Evolutionary conservation across 768 basidiomycete species (phyloP), one percentile per base, ranked within the genome.

Genomic region (Kondoa subrosea): DNA sequence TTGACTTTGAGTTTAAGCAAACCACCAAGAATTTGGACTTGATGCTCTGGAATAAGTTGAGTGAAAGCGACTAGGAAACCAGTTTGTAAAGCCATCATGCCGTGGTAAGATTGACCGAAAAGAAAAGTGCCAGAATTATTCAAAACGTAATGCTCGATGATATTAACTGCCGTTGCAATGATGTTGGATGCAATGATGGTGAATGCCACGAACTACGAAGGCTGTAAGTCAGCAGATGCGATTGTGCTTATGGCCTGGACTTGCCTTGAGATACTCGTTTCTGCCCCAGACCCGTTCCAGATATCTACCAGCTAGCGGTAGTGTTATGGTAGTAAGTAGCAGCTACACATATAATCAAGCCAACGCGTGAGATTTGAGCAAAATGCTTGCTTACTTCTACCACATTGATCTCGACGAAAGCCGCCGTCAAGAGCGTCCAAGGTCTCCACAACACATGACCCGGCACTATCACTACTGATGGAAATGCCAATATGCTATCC

Each of bases 21-120:
- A 34, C 74, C 74, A 32, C 91, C 91, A 68, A 97, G 81, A 21
- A 97, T 75, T 76, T 97, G 95, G 16, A 99, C 85, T 78, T 97
- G 93, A 74, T 99, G 92, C 77, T 99, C 95, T 33, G 93, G 93
- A 72, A 97, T 97, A 66, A 95, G 78, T 77, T 99, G 95, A 2
- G 92, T 97, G 78, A 96, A 96, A 3, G 92, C 93, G 66, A 99
- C 95, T 34, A 99, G 80, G 70, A 92, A 80, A 1, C 86, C 87
- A 64, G 85, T 86, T 74, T 95, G 89, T 25, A 99, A 80, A 3
- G 89, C 87, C 82, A 88, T 90, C 77, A 91, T 87, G 57, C 95
- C 95, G 74, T 88, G 90, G 75, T 93, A 95, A 58, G 83, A 81
- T 83, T 89, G 87, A 40, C 86, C 89, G 77, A 29, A 73, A 72